Conservation (phyloP, 306 rosid genomes). For the Gynostemma pentaphyllum region DNA sequence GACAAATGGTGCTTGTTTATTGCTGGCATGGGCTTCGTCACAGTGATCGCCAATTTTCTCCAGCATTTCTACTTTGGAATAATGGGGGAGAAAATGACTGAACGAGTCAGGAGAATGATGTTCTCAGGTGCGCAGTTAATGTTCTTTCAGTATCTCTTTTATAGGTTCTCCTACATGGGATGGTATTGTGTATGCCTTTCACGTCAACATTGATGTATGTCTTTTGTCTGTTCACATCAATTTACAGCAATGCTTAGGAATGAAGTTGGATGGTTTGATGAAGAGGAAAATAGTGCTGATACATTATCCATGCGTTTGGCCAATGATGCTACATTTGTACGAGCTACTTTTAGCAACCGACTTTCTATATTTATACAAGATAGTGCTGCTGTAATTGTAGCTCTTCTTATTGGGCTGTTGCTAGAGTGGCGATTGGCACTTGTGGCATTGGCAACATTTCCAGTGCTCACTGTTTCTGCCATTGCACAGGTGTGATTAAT, state of each 20-base stretch:
- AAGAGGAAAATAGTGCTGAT: conserved; percentile 94
- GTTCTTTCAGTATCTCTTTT: conserved; percentile 7
- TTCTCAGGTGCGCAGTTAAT: conserved; percentile 62
- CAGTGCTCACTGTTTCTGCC: conserved; percentile 82
- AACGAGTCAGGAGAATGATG: conserved; percentile 99
- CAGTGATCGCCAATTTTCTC: conserved; percentile 94
- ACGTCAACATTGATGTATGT: neutral
- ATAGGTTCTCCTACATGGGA: neutral
- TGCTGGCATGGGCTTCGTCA: conserved; percentile 94
- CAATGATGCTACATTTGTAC: conserved; percentile 95
- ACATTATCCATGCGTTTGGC: conserved; percentile 99
- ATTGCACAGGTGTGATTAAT: conserved; percentile 86
- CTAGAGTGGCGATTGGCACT: conserved; percentile 94
- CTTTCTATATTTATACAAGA: conserved; percentile 98
- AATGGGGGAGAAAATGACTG: conserved; percentile 99
- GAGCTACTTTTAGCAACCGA: conserved; percentile 97
- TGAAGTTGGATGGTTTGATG: conserved; percentile 98
- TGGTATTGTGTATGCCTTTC: neutral
- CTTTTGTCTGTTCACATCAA: neutral
- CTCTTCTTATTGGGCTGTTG: conserved; percentile 78
- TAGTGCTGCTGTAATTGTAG: conserved; percentile 92
- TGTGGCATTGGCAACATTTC: conserved; percentile 93
- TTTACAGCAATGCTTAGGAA: conserved; percentile 91
- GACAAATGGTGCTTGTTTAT: conserved; percentile 94
- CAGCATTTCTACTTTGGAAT: conserved; percentile 99